These are phyloP conservation scores for Avena eriantha DNA, from an alignment of 176 grass and related monocot species.

Conservation along the genomic window DNA sequence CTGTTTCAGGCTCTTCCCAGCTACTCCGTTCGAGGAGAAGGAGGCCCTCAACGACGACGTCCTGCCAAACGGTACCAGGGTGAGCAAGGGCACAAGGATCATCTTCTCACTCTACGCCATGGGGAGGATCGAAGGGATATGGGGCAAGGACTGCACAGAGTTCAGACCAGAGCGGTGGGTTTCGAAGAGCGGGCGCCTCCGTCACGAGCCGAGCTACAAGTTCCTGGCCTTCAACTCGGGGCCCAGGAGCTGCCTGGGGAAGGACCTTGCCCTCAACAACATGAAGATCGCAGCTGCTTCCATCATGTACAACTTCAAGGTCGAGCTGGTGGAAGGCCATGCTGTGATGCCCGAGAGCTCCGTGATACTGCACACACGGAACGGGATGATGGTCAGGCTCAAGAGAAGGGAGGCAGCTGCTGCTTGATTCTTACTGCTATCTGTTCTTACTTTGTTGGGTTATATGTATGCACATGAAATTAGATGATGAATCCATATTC, in stretches of 20 bases:
- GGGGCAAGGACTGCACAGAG: slow-evolving; percentile 62
- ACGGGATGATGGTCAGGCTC: slow-evolving; percentile 56
- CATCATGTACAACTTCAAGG: slow-evolving; percentile 62
- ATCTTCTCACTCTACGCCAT: slow-evolving; percentile 62
- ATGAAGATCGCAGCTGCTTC: slow-evolving; percentile 58
- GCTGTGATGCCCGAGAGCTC: slow-evolving; percentile 47
- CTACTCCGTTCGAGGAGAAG: slow-evolving; percentile 62
- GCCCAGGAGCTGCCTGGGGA: slow-evolving; percentile 61
- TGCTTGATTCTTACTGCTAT: slow-evolving; percentile 38
- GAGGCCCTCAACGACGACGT: slow-evolving; percentile 47
- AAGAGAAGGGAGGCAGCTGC: slow-evolving; percentile 41
- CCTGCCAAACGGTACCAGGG: slow-evolving; percentile 57
- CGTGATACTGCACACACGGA: slow-evolving; percentile 56
- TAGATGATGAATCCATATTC: not conserved
- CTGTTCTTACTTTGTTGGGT: not conserved
- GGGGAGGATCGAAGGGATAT: slow-evolving; percentile 66
- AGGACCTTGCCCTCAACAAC: slow-evolving; percentile 60
- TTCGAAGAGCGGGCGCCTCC: slow-evolving; percentile 52
- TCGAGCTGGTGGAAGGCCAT: slow-evolving; percentile 52
- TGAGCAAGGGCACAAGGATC: slow-evolving; percentile 55
- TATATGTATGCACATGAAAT: not conserved
- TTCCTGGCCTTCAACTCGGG: slow-evolving; percentile 59
- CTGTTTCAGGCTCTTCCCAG: slow-evolving; percentile 58
- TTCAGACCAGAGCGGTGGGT: slow-evolving; percentile 62
- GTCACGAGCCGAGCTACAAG: slow-evolving; percentile 61